Evolutionary conservation across 768 basidiomycete genomes (phyloP), one percentile per base, ranked within the genome.

Genomic region (Ephemerocybe angulata): DNA sequence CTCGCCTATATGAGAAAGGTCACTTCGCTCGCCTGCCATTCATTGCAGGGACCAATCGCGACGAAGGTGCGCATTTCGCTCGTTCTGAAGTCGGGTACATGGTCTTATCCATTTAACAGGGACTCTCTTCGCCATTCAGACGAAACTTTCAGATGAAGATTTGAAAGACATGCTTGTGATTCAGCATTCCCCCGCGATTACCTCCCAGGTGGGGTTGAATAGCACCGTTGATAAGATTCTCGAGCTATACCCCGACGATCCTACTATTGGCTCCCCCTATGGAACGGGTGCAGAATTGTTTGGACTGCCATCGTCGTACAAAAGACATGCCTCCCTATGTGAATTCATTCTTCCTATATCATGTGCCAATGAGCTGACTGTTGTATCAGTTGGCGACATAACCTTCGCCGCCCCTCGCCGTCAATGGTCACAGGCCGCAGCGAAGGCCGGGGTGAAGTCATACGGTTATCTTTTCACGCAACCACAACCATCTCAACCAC

Each of bases 281-380:
- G 68, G 67, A 12, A 80, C 78, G 2, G 77, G 79, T 4, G 69
- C 72, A 55, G 60, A 76, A 22, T 75, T 76, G 0, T 80, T 79
- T 56, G 77, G 77, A 0, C 59, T 75, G 12, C 58, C 64, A 19
- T 56, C 60, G 44, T 58, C 62, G n/a, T 74, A 62, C 60, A 71
- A 74, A 55, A 68, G 71, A 3, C 60, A 57, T 28, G 59, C 73
- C 4, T 62, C 69, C 0, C 50, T 77, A 22, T 47, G 73, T 71
- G 27, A 33, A 61, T 51, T 46, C 43, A 19, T 40, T 42, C 42
- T 6, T 3, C 27, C 35, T 17, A 22, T 31, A 12, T 3, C 22
- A 19, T 43, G 22, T 25, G 15, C 5, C 21, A 25, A 24, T 1
- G 8, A 33, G 5, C 15, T 15, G 17, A 22, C 17, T 15, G 5